phyloP scores from a whole-genome alignment of 345 rosid genomes.

The Boechera retrofracta region DNA sequence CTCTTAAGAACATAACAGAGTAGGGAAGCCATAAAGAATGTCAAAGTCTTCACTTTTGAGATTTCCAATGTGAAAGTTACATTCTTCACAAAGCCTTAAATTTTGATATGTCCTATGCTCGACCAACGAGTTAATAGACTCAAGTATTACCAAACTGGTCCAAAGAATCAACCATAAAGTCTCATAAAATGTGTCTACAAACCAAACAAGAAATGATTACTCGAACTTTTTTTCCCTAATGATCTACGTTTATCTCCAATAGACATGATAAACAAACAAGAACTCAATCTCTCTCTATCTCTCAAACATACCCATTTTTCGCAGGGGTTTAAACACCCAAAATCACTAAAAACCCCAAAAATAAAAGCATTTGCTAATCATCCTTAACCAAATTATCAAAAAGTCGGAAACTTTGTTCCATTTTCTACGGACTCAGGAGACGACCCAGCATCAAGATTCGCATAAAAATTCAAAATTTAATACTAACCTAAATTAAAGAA shows the following conservation, averaged over 20 bases:
- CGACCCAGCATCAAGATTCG: constrained; percentile 37
- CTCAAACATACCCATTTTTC: neutral
- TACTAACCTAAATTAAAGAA: constrained; percentile 3
- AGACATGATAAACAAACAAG: neutral
- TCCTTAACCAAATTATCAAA: neutral
- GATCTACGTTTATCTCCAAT: neutral
- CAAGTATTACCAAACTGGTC: neutral
- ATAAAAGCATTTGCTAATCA: neutral
- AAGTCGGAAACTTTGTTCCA: constrained; percentile 33
- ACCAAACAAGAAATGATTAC: constrained; percentile 4
- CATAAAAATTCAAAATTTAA: constrained; percentile 23
- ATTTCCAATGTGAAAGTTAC: neutral
- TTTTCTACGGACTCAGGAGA: constrained; percentile 45
- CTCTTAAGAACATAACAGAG: neutral
- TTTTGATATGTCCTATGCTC: neutral
- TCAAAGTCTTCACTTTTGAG: neutral
- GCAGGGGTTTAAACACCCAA: too few relatives aligned
- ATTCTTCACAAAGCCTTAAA: neutral
- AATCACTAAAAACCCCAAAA: neutral
- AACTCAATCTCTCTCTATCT: neutral
- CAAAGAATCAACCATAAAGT: constrained; percentile 18
- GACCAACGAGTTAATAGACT: neutral
- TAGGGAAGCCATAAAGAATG: neutral
- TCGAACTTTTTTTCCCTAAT: neutral
- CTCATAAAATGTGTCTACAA: neutral